Evolutionary conservation across 129 eudicot species (phyloP), one percentile per base, ranked within the genome.

Genomic region (Tagetes patula): DNA sequence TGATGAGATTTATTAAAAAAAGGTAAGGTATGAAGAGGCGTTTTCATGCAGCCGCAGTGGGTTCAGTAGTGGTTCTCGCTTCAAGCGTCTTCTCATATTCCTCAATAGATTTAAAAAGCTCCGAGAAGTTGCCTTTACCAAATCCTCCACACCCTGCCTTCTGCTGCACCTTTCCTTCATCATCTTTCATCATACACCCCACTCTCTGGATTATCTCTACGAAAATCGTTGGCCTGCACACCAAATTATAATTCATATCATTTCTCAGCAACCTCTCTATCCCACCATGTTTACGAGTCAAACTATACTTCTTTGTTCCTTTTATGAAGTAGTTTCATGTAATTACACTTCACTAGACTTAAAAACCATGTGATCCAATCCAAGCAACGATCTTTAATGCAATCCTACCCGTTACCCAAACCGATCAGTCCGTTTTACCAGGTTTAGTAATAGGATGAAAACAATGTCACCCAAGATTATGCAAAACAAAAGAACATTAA

Each of bases 101-200:
- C 69, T 95, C 99, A 0, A 95, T 91, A 4, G 99, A 95, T 73
- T 84, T 95, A 69, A 90, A 95, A 20, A 95, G 97, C 81, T 91
- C 97, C 0, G 97, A 88, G 83, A 95, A 95, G 72, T 95, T 95
- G 1, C 99, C 99, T 75, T 95, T 95, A 32, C 97, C 99, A 54
- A 95, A 95, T 55, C 99, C 97, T 80, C 99, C 99, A 78, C 99
- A 95, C 2, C 96, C 97, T 3, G 91, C 96, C 79, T 90, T 91
- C 77, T 95, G 97, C 73, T 91, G 85, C 46, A 67, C 64, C 80
- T 88, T 82, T 13, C 99, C 99, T 33, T 83, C 79, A 8, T 85
- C 96, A 46, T 91, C 88, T 80, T 85, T 86, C 50, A 86, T 20
- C 95, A 95, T 86, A 83, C 99, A 95, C 13, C 98, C 98, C 0